Conservation (phyloP, 2,329 filamentous ascomycete genomes). For the Sclerotinia glacialis region DNA sequence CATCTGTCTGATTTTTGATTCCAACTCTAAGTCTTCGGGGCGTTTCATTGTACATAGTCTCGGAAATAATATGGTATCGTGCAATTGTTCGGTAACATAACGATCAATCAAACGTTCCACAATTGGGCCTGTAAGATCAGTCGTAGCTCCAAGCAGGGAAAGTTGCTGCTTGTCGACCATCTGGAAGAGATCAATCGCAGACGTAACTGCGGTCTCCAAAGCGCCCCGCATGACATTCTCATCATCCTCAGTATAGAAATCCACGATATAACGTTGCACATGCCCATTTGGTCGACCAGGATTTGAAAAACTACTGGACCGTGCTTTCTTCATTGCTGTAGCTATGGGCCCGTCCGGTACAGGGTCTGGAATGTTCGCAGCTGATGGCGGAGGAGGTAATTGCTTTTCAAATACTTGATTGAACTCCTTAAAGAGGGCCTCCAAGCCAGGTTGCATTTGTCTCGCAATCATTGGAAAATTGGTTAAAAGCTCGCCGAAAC, state of each 20-base stretch:
- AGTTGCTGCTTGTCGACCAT: constrained; percentile 93
- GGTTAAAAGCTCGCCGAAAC: constrained; percentile 83
- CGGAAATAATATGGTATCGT: constrained; percentile 79
- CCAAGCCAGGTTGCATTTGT: constrained; percentile 91
- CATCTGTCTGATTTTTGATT: constrained; percentile 90
- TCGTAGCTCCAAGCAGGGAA: constrained; percentile 86
- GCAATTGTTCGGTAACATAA: constrained; percentile 90
- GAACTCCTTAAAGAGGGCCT: constrained; percentile 88
- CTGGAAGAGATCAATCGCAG: constrained; percentile 93
- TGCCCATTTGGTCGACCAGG: constrained; percentile 41
- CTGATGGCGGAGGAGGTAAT: constrained; percentile 69
- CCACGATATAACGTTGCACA: constrained; percentile 42
- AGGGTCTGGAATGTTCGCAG: constrained; percentile 57
- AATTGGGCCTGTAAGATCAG: constrained; percentile 84
- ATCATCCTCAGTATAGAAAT: constrained; percentile 80
- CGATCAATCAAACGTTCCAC: constrained; percentile 94
- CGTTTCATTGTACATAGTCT: constrained; percentile 74
- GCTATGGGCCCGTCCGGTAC: constrained; percentile 55
- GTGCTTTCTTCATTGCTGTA: constrained; percentile 53
- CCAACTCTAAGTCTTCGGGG: constrained; percentile 80
- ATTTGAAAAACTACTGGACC: constrained; percentile 48
- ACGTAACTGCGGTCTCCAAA: constrained; percentile 86
- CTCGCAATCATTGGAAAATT: constrained; percentile 93
- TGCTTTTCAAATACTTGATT: constrained; percentile 80
- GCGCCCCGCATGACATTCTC: constrained; percentile 87